These are phyloP conservation scores for Aureobasidium sp. DNA, from an alignment of 2,329 filamentous ascomycete genomes.

Conservation along the genomic window DNA sequence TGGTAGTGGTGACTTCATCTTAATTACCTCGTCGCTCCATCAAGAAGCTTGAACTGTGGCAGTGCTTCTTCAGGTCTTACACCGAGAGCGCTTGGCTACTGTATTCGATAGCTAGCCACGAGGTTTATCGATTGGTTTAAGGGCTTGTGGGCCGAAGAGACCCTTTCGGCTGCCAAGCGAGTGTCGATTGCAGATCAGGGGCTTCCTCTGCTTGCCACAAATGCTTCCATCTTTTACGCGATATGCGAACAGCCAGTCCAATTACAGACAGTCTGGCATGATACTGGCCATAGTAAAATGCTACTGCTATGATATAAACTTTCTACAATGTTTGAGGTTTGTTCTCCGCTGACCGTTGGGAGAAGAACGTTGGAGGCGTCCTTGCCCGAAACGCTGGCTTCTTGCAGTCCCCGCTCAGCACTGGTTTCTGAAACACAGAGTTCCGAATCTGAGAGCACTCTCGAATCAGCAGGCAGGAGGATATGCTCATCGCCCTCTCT, in stretches of 20 bases:
- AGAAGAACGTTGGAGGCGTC: constrained; percentile 9
- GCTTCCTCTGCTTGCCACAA: neutral
- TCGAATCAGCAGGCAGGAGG: neutral
- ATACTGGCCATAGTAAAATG: neutral
- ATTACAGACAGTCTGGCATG: neutral
- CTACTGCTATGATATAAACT: no score
- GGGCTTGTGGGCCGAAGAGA: neutral
- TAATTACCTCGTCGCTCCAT: neutral
- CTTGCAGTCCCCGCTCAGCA: neutral
- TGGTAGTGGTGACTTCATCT: neutral
- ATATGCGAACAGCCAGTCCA: neutral
- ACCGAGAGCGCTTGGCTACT: neutral
- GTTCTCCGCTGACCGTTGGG: constrained; percentile 2
- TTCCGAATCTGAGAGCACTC: neutral
- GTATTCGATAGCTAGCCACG: neutral
- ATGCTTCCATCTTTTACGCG: neutral
- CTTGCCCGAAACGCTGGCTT: constrained; percentile 5
- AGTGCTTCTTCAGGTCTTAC: constrained; percentile 1
- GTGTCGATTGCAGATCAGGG: constrained; percentile 8
- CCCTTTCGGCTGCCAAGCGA: neutral
- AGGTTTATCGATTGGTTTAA: neutral
- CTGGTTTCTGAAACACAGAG: constrained; percentile 4
- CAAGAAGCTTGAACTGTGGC: neutral
- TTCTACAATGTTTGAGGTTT: neutral
- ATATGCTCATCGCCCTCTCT: neutral